phyloP scores from a whole-genome alignment of 2,329 filamentous ascomycete species.

The Aspergillus niger region DNA sequence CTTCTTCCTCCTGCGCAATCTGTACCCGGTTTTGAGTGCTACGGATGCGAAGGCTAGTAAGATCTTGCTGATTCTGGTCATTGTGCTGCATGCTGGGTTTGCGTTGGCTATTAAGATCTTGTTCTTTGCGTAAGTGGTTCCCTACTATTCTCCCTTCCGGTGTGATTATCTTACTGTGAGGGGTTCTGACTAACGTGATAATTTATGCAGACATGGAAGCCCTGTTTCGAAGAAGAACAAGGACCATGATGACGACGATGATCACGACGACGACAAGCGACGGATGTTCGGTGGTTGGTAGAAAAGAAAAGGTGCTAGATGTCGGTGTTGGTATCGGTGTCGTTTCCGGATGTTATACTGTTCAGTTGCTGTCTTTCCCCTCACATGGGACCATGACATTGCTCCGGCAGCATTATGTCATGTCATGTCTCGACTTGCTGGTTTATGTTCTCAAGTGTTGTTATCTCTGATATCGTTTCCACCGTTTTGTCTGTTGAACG shows the following conservation, averaged over 20 bases:
- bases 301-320: conserved; percentile 3
- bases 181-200: conserved; percentile 16
- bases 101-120: conserved; percentile 93
- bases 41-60: conserved; percentile 92
- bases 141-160: no score
- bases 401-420: conserved; percentile 26
- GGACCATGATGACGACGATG: conserved; percentile 31
- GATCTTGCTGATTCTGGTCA: conserved; percentile 78
- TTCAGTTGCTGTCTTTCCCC: neutral
- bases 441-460: conserved; percentile 1
- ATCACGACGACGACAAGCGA: conserved; percentile 29
- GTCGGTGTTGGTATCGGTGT: neutral
- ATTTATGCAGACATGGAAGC: conserved; percentile 60
- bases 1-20: conserved; percentile 78
- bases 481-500: neutral
- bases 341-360: neutral
- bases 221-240: conserved; percentile 53
- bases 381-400: conserved; percentile 14
- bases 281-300: conserved; percentile 34
- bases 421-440: neutral
- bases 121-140: conserved; percentile 73
- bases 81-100: conserved; percentile 83
- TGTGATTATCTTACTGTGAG: neutral
- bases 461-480: neutral
- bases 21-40: conserved; percentile 88